Conservation (phyloP, 192 early-diverging fungal species). For the Entomortierella parvispora region DNA sequence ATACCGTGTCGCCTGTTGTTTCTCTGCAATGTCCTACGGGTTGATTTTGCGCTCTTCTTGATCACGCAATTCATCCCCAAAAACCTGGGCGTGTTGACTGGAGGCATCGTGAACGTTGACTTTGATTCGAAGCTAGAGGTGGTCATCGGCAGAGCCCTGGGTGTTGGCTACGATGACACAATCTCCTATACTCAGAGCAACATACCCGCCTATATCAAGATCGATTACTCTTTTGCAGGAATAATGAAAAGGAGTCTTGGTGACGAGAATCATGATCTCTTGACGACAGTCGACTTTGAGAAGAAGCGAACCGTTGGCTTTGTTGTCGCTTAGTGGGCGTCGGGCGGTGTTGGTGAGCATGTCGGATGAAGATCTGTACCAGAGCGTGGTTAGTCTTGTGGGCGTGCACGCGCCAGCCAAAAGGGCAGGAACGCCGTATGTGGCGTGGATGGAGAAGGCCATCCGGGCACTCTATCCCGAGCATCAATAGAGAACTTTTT, state of each 20-base stretch:
- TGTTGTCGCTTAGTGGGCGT: background rate
- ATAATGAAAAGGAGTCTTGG: background rate
- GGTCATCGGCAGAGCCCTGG: background rate
- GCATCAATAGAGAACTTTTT: conserved; percentile 3
- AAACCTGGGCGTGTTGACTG: background rate
- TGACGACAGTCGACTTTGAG: too few species aligned
- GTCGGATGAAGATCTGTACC: background rate
- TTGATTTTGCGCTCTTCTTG: conserved; percentile 3
- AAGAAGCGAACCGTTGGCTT: background rate
- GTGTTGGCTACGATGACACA: background rate
- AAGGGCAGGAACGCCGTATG: background rate
- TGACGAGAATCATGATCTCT: background rate
- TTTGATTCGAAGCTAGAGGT: background rate
- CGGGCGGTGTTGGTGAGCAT: conserved; percentile 4
- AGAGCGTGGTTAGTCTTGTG: background rate
- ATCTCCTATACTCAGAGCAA: background rate
- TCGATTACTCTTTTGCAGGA: conserved; percentile 2
- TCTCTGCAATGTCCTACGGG: background rate
- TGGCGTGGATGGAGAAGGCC: conserved; percentile 14
- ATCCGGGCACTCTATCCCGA: conserved; percentile 12
- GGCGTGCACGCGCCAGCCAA: conserved; percentile 4
- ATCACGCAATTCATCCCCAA: conserved; percentile 9
- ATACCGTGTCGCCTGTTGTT: background rate
- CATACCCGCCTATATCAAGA: background rate
- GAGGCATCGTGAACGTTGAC: background rate